Evolutionary conservation across 495 filamentous ascomycete species (phyloP).

Genomic region (Poronia punctata): DNA sequence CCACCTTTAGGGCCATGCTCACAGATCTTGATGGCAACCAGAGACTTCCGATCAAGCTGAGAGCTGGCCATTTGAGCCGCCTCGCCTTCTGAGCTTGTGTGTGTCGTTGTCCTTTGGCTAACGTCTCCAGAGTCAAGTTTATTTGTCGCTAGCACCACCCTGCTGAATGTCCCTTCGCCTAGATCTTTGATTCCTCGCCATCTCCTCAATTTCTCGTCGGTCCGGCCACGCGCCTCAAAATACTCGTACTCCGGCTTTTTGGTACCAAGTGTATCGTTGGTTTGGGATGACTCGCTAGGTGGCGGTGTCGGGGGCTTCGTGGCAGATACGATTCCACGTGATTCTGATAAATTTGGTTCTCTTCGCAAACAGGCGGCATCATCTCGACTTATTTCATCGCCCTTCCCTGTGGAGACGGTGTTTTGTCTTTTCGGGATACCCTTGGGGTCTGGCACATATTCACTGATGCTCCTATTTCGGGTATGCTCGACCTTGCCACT

Average conservation of each 20-base stretch:
- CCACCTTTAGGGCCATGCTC: slow-evolving; percentile 90
- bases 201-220: slow-evolving; percentile 49
- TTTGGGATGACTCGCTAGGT: slow-evolving; percentile 48
- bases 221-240: slow-evolving; percentile 54
- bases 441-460: slow-evolving; percentile 69
- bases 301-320: slow-evolving; percentile 70
- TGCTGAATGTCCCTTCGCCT: slow-evolving; percentile 92
- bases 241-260: slow-evolving; percentile 44
- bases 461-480: slow-evolving; percentile 78
- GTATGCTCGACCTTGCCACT: slow-evolving; percentile 36
- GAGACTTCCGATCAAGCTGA: slow-evolving; percentile 50
- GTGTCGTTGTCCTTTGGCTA: slow-evolving; percentile 8
- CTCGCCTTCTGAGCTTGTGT: slow-evolving; percentile 15
- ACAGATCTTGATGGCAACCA: slow-evolving; percentile 93
- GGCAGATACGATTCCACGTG: slow-evolving; percentile 60
- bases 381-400: slow-evolving; percentile 39
- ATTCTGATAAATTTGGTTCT: slow-evolving; percentile 71
- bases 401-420: slow-evolving; percentile 51
- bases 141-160: slow-evolving; percentile 77
- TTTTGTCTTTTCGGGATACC: slow-evolving; percentile 62
- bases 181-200: slow-evolving; percentile 75
- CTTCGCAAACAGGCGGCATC: slow-evolving; percentile 56
- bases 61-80: slow-evolving; percentile 23
- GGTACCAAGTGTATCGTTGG: slow-evolving; percentile 35
- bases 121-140: slow-evolving; percentile 42